These are phyloP conservation scores for Astragalus membranaceus DNA, from an alignment of 306 rosid genomes.

Conservation along the genomic window DNA sequence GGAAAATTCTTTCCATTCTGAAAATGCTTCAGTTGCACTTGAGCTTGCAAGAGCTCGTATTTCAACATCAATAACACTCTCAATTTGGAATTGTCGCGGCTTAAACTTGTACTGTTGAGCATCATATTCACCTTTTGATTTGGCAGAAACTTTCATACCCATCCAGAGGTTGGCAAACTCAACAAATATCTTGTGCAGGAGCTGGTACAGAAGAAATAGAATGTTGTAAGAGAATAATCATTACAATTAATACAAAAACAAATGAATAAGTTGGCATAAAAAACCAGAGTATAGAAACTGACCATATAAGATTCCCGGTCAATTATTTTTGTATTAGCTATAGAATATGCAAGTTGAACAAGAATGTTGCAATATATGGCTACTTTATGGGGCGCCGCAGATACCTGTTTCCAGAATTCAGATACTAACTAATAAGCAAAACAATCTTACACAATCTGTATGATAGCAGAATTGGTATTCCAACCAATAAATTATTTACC, in stretches of 20 bases:
- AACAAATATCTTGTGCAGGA: slow-evolving; percentile 55
- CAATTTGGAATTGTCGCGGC: slow-evolving; percentile 64
- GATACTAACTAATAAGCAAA: slow-evolving; percentile 4
- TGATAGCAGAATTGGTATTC: neutral
- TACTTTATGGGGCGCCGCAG: slow-evolving; percentile 44
- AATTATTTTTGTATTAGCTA: slow-evolving; percentile 49
- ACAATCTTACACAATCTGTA: neutral
- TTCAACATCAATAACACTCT: slow-evolving; percentile 62
- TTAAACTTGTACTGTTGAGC: slow-evolving; percentile 68
- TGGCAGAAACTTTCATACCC: slow-evolving; percentile 44
- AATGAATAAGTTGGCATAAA: neutral
- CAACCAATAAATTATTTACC: slow-evolving; percentile 22
- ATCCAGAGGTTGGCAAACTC: slow-evolving; percentile 66
- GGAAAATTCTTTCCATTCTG: slow-evolving; percentile 64
- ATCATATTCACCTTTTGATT: slow-evolving; percentile 45
- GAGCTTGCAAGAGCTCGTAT: slow-evolving; percentile 39
- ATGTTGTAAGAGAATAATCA: slow-evolving; percentile 14
- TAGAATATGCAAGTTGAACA: slow-evolving; percentile 52
- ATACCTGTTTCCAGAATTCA: slow-evolving; percentile 38
- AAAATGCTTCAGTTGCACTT: slow-evolving; percentile 36
- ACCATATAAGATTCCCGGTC: slow-evolving; percentile 62
- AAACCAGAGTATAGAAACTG: slow-evolving; percentile 13
- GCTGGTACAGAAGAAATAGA: slow-evolving; percentile 36
- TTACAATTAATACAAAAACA: neutral
- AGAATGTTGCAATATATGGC: slow-evolving; percentile 51